Percentiles rank a stretch among this genome's conserved stretches.
Evolutionary conservation across 805 yeast genomes (phyloP).

Genomic region (Yarrowia sp.): DNA sequence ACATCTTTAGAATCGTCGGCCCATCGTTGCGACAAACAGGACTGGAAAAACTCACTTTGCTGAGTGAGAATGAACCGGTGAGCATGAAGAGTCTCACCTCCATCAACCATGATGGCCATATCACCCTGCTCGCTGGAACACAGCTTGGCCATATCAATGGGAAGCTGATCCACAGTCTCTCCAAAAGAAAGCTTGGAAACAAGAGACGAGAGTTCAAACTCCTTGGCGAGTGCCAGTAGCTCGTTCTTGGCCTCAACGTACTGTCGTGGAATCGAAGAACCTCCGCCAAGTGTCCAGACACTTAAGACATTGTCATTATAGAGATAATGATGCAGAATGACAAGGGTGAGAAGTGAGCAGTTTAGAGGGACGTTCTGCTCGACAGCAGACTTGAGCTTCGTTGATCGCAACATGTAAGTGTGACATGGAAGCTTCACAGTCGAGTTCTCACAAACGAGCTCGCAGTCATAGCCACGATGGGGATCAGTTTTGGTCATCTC

Average conservation of each 20-base stretch:
- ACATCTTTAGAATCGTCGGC: constrained; percentile 25
- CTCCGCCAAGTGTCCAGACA: constrained; percentile 31
- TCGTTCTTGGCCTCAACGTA: constrained; percentile 32
- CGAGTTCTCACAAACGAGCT: not conserved
- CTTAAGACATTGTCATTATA: constrained; percentile 34
- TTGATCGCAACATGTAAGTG: constrained; percentile 26
- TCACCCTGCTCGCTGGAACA: not conserved
- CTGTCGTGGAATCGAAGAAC: constrained; percentile 29
- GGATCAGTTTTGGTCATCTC: not conserved
- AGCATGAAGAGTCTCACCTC: constrained; percentile 18
- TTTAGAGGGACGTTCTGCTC: not conserved
- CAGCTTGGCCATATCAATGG: not conserved
- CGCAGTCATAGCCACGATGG: not conserved
- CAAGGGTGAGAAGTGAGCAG: constrained; percentile 28
- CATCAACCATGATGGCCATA: not conserved
- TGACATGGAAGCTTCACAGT: constrained; percentile 28
- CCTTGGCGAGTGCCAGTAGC: constrained; percentile 29
- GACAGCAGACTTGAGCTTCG: not conserved
- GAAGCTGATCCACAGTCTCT: constrained; percentile 1
- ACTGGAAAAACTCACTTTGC: constrained; percentile 62
- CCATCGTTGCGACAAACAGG: constrained; percentile 59
- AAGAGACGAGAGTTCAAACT: constrained; percentile 29
- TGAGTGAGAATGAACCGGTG: constrained; percentile 50
- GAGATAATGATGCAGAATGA: constrained; percentile 32
- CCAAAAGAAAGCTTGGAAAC: constrained; percentile 24